These are phyloP conservation scores for Backusella tuberculispora DNA, from an alignment of 192 early-diverging fungal genomes.

Conservation along the genomic window DNA sequence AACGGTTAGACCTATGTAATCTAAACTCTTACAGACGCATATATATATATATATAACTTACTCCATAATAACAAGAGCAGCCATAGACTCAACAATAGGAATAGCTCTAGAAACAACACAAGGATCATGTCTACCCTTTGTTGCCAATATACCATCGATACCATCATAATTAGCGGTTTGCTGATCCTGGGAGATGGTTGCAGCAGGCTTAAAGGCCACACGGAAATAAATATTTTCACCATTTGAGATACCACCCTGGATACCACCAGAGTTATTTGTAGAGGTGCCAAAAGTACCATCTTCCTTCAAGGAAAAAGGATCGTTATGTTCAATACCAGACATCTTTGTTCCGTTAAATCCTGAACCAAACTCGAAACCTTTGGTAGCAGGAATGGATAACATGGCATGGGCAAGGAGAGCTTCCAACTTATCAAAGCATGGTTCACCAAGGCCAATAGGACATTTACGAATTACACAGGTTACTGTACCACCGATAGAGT, in stretches of 20 bases:
- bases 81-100: constrained; percentile 98
- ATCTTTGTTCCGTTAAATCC: constrained; percentile 90
- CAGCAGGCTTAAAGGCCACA: constrained; percentile 96
- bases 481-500: constrained; percentile 94
- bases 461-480: constrained; percentile 95
- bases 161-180: constrained; percentile 87
- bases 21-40: not conserved
- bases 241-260: constrained; percentile 97
- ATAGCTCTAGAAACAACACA: constrained; percentile 95
- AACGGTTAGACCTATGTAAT: not conserved
- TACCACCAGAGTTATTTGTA: constrained; percentile 95
- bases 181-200: constrained; percentile 93
- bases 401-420: constrained; percentile 96
- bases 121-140: constrained; percentile 96
- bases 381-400: constrained; percentile 99
- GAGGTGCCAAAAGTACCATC: constrained; percentile 74
- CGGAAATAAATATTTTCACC: constrained; percentile 96
- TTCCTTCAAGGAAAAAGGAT: constrained; percentile 72
- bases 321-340: constrained; percentile 91
- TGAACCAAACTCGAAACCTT: constrained; percentile 96
- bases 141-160: constrained; percentile 77
- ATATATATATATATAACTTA: constrained; percentile 34
- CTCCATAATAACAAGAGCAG: constrained; percentile 92
- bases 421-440: constrained; percentile 98
- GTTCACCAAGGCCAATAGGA: constrained; percentile 94